Conservation (phyloP, 495 filamentous ascomycete species). For the Penicillium parvum region DNA sequence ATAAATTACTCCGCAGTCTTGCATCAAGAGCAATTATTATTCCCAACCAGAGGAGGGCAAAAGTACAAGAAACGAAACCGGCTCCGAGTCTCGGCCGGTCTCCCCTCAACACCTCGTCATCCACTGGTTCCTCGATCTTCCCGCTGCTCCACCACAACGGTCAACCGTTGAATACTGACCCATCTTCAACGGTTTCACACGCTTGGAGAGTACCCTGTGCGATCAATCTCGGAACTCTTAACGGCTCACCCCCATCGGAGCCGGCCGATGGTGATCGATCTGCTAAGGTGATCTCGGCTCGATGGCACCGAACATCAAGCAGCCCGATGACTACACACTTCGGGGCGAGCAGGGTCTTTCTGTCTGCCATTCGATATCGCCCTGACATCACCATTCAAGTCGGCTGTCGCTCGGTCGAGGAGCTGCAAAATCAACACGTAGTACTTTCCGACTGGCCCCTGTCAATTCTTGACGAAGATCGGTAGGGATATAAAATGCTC, state of each 20-base stretch:
- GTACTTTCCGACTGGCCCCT: slow-evolving; percentile 11
- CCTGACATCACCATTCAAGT: slow-evolving; percentile 22
- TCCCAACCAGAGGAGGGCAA: not conserved
- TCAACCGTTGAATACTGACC: slow-evolving; percentile 1
- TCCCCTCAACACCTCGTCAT: too few relatives aligned
- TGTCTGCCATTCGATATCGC: not conserved
- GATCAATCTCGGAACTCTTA: slow-evolving; percentile 5
- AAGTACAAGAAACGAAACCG: too few relatives aligned
- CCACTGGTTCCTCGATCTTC: too few relatives aligned
- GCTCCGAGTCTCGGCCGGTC: slow-evolving; percentile 35
- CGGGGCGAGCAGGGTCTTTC: not conserved
- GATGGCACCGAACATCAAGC: slow-evolving; percentile 15
- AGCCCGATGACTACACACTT: not conserved
- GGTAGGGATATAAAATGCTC: slow-evolving; percentile 14
- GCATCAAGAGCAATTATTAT: too few relatives aligned
- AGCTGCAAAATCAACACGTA: slow-evolving; percentile 10
- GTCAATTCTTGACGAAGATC: slow-evolving; percentile 1
- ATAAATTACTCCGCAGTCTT: too few relatives aligned
- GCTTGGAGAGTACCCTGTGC: not conserved
- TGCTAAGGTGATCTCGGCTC: slow-evolving; percentile 34
- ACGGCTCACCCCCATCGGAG: slow-evolving; percentile 23
- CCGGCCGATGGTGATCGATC: slow-evolving; percentile 32
- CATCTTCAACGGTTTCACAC: slow-evolving; percentile 18
- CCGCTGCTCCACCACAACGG: slow-evolving; percentile 8
- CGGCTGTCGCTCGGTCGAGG: slow-evolving; percentile 13